Evolutionary conservation across 768 basidiomycete species (phyloP), one percentile per base, ranked within the genome.

Genomic region (Termitomyces sp.): DNA sequence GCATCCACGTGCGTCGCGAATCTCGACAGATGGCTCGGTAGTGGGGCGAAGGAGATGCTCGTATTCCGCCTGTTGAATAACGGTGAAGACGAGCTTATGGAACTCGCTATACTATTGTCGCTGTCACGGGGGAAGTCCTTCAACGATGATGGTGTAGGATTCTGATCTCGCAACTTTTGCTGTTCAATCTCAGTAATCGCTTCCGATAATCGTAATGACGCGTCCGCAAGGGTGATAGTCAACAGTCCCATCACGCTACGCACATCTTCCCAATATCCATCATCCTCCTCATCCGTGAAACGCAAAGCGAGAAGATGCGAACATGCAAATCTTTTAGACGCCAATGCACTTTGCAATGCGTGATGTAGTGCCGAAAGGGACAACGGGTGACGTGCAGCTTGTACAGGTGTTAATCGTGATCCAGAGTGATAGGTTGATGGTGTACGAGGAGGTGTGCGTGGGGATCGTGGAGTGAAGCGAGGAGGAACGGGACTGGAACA

Each of bases 211-310:
- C 85, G 72, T 8, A 83, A 73, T 2, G 85, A 78, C 2, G 87
- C 80, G 61, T 92, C 90, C 2, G 76, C 75, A 35, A 93, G 76
- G 9, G 88, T 79, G 41, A 77, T 84, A 8, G 86, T 87, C 59
- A 93, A 69, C 13, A 93, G 68, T 13, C 75, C 76, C 77, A 92
- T 86, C 50, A 94, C 83, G 28, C 85, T 83, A 14, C 87, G 79
- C 30, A 90, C 90, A 63, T 92, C 86, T 63, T 92, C 91, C 91
- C 91, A 94, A 63, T 94, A 94, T 5, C 78, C 75, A 52, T 86
- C 85, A 60, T 90, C 88, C 35, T 86, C 88, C 49, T 82, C 83
- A 47, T 86, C 85, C 44, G 62, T 66, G 66, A 94, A 94, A 2
- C 92, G 79, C 50, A 94, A 69, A 4, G 91, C 91, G 3, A 94